Evolutionary conservation across 176 grass and related monocot species (phyloP), one percentile per base, ranked within the genome.

Genomic region (Tillandsia fasciculata): DNA sequence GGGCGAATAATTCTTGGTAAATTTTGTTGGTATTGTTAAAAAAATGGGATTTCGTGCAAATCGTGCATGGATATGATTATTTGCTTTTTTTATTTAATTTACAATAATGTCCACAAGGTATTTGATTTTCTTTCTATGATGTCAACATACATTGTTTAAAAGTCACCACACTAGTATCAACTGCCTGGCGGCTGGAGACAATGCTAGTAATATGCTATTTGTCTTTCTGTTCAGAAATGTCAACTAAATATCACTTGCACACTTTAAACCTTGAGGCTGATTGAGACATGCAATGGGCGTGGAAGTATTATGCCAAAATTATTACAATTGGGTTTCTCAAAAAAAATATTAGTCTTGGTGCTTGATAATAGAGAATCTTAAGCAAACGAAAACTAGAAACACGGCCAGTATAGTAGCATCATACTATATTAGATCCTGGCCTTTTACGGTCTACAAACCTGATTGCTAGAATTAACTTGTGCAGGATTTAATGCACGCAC

Each of bases 1-100:
- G 75, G 75, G 26, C 66, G 75, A 61, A 63, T 77, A 58, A 18
- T 63, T 49, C 14, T 63, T 50, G 75, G 75, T 77, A 57, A 48
- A 14, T 11, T 58, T 69, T 5, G 15, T 69, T 77, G 27, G 10
- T 66, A n/a, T 23, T 74, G 47, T 42, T 42, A 42, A 42, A 67
- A 13, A 74, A 51, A 49, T 61, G 1, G 13, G 13, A 57, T 3
- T 56, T 12, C 14, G 5, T 57, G 53, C 53, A 15, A 15, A 17
- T 57, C 53, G 33, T 2, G 11, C 50, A 69, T 69, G 52, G 53
- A 28, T 12, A 10, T 66, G 14, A 48, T 49, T 28, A 14, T 14
- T 12, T 66, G 14, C 11, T 42, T 42, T 65, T 12, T 65, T 12
- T 65, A 0, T 15, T 48, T 67, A 29, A 14, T 18, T 61, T 9